Percentiles rank a stretch among this genome's conserved stretches.
phyloP scores from a whole-genome alignment of 495 filamentous ascomycete species.

The Daldinia concentrica region DNA sequence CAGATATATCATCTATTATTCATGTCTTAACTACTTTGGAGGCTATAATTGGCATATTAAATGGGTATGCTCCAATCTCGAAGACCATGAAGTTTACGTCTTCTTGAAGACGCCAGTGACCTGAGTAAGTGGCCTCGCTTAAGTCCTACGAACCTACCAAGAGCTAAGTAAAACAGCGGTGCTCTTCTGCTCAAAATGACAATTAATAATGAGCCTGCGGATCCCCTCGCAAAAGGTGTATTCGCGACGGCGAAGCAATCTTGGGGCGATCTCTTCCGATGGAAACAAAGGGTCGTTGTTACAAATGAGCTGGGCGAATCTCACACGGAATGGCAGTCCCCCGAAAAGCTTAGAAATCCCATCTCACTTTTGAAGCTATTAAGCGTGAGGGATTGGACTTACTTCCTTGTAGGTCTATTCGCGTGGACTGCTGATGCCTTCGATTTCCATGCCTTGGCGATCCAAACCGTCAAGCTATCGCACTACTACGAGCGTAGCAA shows the following conservation, averaged over 20 bases:
- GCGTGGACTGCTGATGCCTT: constrained; percentile 78
- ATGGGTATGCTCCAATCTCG: background rate
- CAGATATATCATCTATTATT: background rate
- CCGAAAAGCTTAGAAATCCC: constrained; percentile 68
- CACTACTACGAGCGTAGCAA: constrained; percentile 70
- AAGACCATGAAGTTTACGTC: background rate
- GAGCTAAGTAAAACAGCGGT: background rate
- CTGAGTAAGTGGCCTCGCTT: background rate
- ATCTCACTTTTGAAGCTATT: constrained; percentile 67
- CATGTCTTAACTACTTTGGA: background rate
- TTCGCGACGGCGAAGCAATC: constrained; percentile 67
- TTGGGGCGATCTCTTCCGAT: constrained; percentile 70
- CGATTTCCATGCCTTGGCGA: constrained; percentile 80
- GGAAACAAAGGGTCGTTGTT: constrained; percentile 72
- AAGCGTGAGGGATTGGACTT: constrained; percentile 65
- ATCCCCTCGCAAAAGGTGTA: constrained; percentile 67
- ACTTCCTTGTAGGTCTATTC: constrained; percentile 69
- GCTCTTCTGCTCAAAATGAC: constrained; percentile 25
- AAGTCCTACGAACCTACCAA: background rate
- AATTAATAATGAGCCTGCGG: constrained; percentile 59
- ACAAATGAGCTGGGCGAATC: constrained; percentile 66
- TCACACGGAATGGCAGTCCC: constrained; percentile 67
- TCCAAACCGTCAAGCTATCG: constrained; percentile 74
- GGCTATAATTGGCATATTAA: background rate
- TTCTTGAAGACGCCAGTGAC: background rate